Base-by-base conservation (phyloP, 345 rosid genomes). In the Populus tremula region DNA sequence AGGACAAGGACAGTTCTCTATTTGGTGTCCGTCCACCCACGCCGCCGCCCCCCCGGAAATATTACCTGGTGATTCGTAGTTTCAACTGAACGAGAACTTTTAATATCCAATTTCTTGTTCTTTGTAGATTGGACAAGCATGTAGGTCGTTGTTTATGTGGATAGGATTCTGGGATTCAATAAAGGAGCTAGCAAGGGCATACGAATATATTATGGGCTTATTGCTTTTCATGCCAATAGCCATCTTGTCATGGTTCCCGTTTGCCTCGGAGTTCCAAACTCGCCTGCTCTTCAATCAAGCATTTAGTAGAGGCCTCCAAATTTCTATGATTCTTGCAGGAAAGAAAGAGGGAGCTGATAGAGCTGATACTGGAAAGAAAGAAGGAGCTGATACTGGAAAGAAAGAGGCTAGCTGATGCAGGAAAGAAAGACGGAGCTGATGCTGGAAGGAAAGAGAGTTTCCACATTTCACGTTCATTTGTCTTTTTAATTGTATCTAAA, bases 271-370 rank as follows among this genome's bases (percentile, higher is more conserved):
- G 85, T 80, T 96, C 85, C 99, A 96, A 79, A 86, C 93, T 6
- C 92, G 99, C 14, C 77, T 94, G 78, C 93, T 96, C 53, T 96
- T 96, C 88, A 94, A 96, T 83, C 99, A 92, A 81, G 99, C 99
- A 41, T 86, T 96, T 61, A 91, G 99, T 71, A 90, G 96, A 87
- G 98, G 99, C 76, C 88, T 96, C 67, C 97, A 90, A 85, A 96
- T 94, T 73, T 91, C 99, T 27, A 90, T 88, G 95, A 94, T 96
- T 88, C 92, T 88, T 0, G 70, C 90, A 0, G 88, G 98, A 17
- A 90, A 73, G 85, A 86, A 88, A 85, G 95, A 92, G 25, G 79
- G 75, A 70, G 63, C 33, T 38, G 79, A 78, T 56, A 53, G 75
- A 70, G 63, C 33, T 38, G 79, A 78, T 56, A 53, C 67, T 13